Base-by-base conservation (phyloP, 345 rosid species). In the Laguncularia racemosa region DNA sequence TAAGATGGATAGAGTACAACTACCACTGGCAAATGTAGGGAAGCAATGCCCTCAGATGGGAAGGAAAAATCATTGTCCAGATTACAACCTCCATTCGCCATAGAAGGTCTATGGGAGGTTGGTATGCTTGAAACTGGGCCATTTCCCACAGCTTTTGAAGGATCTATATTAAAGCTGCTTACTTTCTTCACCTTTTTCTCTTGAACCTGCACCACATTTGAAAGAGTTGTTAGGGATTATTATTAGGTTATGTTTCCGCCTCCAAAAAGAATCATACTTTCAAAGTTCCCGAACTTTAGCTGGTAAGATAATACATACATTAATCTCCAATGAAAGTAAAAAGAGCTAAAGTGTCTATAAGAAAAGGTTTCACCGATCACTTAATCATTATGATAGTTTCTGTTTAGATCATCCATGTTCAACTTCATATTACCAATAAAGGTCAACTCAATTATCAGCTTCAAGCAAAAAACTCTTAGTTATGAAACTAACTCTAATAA, bases 111-210 rank as follows among this genome's bases (percentile, higher is more conserved):
- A 55, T 82, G 56, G 61, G 66, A 67, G 19, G 57, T 67, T 20
- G 82, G 65, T 57, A 26, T 62, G 64, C 83, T 75, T 65, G 92
- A 56, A 64, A 60, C 45, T 50, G 69, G 53, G 57, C 83, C 81
- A 51, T 71, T 80, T 69, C 83, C 84, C 49, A 67, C 50, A 53
- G 73, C 60, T 65, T 61, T 77, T 46, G 71, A 70, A 33, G 84
- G 80, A 61, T 83, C 82, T 57, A 84, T 76, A 81, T 91, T 91
- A 84, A 82, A 73, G 63, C 86, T 90, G 70, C 71, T 73, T 53
- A 91, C 78, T 74, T 87, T 85, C 84, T 85, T 91, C 59, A 91
- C 75, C 84, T 91, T 88, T 78, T 91, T 91, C 75, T 91, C 97
- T 71, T 88, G 96, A 55, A 91, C 91, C 97, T 91, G 82, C 63